Evolutionary conservation across 352 stramenopile genomes (phyloP).

Genomic region (Pythium aphanidermatum): DNA sequence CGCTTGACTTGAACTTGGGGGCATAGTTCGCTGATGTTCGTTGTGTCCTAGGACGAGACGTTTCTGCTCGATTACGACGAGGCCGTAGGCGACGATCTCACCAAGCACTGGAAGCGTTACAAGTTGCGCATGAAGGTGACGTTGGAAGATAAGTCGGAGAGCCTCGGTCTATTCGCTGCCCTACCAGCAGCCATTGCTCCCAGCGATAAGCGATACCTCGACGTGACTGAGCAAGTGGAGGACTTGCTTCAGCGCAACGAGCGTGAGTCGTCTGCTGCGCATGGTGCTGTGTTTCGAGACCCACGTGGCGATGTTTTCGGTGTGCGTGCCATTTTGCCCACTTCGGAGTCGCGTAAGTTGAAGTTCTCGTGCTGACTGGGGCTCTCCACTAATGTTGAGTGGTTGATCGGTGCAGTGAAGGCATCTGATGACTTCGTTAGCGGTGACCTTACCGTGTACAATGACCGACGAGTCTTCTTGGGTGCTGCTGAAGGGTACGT

Average conservation of each 20-base stretch:
- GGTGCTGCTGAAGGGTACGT: constrained; percentile 70
- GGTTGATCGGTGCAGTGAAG: constrained; percentile 38
- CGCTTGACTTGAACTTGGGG: not conserved
- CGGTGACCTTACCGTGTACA: constrained; percentile 40
- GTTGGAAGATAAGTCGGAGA: constrained; percentile 62
- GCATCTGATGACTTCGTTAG: constrained; percentile 35
- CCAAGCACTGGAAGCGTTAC: constrained; percentile 87
- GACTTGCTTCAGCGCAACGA: constrained; percentile 32
- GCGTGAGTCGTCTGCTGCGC: constrained; percentile 14
- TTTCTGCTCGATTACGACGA: constrained; percentile 75
- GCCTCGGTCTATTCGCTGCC: constrained; percentile 36
- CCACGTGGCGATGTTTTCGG: constrained; percentile 64
- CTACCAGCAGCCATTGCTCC: constrained; percentile 39
- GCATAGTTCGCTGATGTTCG: not conserved
- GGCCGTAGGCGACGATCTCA: constrained; percentile 39
- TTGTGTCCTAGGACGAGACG: constrained; percentile 34
- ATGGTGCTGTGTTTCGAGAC: constrained; percentile 49
- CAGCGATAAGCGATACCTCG: constrained; percentile 12
- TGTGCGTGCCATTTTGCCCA: constrained; percentile 46
- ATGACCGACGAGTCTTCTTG: constrained; percentile 58
- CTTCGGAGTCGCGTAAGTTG: constrained; percentile 23
- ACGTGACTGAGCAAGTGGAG: constrained; percentile 15
- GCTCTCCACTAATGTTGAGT: constrained; percentile 2
- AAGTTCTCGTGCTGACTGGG: not conserved
- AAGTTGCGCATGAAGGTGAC: constrained; percentile 82